Evolutionary conservation across 2,329 filamentous ascomycete species (phyloP).

Genomic region (Lecanicillium sp.): DNA sequence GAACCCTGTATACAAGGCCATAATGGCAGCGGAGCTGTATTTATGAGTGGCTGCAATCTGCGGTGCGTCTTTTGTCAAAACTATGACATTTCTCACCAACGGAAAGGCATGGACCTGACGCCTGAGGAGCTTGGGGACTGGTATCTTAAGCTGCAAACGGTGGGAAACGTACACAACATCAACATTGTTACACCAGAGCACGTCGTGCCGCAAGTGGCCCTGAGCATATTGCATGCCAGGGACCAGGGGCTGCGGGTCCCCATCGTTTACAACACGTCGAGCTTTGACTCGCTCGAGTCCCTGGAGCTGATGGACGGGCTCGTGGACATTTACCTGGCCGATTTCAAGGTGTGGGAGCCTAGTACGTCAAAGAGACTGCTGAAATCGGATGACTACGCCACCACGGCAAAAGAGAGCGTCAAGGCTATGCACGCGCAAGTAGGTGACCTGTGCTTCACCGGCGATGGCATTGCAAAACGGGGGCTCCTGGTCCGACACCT

Average conservation of each 20-base stretch:
- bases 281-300: conserved; percentile 69
- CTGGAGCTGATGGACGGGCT: conserved; percentile 68
- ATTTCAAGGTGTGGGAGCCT: conserved; percentile 75
- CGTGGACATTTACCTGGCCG: conserved; percentile 80
- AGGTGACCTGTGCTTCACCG: conserved; percentile 74
- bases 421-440: conserved; percentile 75
- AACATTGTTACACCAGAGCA: conserved; percentile 84
- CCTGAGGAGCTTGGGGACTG: conserved; percentile 74
- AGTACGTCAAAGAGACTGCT: conserved; percentile 61
- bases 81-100: conserved; percentile 73
- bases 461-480: conserved; percentile 71
- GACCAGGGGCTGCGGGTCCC: conserved; percentile 63
- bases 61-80: conserved; percentile 77
- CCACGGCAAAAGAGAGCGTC: conserved; percentile 67
- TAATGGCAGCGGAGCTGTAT: conserved; percentile 71
- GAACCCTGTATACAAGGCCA: conserved; percentile 79
- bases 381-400: conserved; percentile 70
- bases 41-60: conserved; percentile 70
- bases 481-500: conserved; percentile 72
- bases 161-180: conserved; percentile 82
- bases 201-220: conserved; percentile 73
- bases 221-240: conserved; percentile 66
- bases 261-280: conserved; percentile 79
- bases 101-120: conserved; percentile 72
- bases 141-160: conserved; percentile 74